Conservation (phyloP, 352 stramenopile species). For the Nothophytophthora sp. region DNA sequence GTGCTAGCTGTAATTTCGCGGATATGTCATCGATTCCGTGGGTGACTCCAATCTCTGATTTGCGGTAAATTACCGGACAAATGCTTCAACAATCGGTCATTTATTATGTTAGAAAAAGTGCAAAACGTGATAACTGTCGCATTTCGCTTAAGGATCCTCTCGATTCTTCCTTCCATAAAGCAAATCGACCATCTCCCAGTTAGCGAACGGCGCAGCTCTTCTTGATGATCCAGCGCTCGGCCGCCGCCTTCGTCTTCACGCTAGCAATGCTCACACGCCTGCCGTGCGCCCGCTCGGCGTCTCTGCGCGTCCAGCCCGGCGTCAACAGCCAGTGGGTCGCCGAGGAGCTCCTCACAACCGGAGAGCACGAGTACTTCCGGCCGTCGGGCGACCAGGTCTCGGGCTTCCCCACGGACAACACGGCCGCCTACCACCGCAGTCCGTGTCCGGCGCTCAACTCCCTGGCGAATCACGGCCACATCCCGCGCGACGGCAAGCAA, state of each 20-base stretch:
- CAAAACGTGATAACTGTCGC: no score
- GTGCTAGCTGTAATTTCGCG: no score
- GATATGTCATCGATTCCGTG: no score
- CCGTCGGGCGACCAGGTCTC: slow-evolving; percentile 37
- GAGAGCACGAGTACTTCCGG: slow-evolving; percentile 42
- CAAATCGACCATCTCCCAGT: no score
- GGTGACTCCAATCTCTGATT: no score
- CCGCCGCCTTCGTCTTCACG: background rate
- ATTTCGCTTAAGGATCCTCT: no score
- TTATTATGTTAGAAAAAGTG: no score
- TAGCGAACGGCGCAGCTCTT: no score
- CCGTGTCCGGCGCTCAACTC: slow-evolving; percentile 72
- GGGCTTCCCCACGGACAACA: slow-evolving; percentile 41
- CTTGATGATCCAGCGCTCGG: background rate
- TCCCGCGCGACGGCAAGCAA: slow-evolving; percentile 60
- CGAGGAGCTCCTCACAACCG: background rate
- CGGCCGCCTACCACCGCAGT: slow-evolving; percentile 43
- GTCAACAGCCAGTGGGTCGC: background rate
- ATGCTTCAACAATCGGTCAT: no score
- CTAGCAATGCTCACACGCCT: slow-evolving; percentile 9
- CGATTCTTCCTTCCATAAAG: no score
- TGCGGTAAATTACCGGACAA: no score
- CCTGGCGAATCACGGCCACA: slow-evolving; percentile 70
- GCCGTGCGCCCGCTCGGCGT: background rate
- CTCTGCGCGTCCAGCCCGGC: background rate